Base-by-base conservation (phyloP, 2,329 filamentous ascomycete genomes). In the Ambrosiella cleistominuta region DNA sequence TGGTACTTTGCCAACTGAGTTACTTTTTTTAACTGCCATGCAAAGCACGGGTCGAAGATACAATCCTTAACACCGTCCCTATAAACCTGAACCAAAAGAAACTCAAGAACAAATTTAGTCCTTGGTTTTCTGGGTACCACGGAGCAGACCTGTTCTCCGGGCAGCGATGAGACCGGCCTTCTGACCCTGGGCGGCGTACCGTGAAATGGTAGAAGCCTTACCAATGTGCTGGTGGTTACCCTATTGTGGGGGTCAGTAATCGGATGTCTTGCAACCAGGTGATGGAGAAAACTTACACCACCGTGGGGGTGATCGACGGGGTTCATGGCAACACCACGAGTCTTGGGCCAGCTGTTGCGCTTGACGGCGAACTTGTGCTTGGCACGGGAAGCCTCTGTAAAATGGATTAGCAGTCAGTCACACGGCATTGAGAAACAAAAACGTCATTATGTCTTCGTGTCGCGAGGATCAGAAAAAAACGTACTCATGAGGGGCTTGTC, bases 291-390 rank as follows among this genome's bases (percentile, higher is more conserved):
- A 80, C 77, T 68, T 80, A 80, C 79, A 88, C 85, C 86, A 87
- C 87, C 87, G 85, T 93, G 87, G 75, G 87, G 87, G 83, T 98
- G 93, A 79, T 98, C 93, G 71, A 98, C 93, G 70, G 93, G 93
- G 81, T 98, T 98, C 93, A 98, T 98, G 77, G 93, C 93, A 85
- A 98, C 93, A 96, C 93, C 93, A 93, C 93, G 91, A 82, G 93
- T 98, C 88, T 95, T 96, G 78, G 93, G 93, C 93, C 93, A 98
- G 73, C 84, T 91, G 88, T 98, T 97, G 74, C 93, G 89, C 89
- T 98, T 98, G 80, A 96, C 94, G 68, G 90, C 89, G 80, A 95
- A 98, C 87, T 98, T 98, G 75, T 97, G 91, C 88, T 97, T 98
- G 71, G 93, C 93, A 73, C 93, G 88, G 71, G 91, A 97, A 70